Evolutionary conservation across 345 rosid genomes (phyloP).

Genomic region (Euphorbia tirucalli): DNA sequence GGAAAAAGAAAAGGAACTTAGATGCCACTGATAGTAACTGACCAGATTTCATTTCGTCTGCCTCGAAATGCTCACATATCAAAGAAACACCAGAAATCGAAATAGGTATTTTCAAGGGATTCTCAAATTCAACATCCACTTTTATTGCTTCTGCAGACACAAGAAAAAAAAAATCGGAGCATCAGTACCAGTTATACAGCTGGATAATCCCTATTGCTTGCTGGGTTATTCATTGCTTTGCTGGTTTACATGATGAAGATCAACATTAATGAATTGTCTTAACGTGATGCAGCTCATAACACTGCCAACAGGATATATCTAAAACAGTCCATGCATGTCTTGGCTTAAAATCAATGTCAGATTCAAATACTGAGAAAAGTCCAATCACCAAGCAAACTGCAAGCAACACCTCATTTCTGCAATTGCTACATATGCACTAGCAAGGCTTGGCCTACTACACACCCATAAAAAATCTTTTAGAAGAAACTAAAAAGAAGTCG

Average conservation of each 20-base stretch:
- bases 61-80: constrained; percentile 64
- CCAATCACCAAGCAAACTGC: neutral
- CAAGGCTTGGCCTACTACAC: too few relatives aligned
- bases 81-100: constrained; percentile 67
- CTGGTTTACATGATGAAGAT: neutral
- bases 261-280: neutral
- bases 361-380: neutral
- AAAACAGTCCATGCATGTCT: neutral
- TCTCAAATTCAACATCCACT: constrained; percentile 71
- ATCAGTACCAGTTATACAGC: constrained; percentile 6
- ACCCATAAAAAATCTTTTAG: too few relatives aligned
- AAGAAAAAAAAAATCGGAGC: constrained; percentile 4
- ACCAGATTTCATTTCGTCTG: constrained; percentile 66
- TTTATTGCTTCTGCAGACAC: constrained; percentile 67
- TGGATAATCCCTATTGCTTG: constrained; percentile 1
- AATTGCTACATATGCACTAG: neutral
- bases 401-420: neutral
- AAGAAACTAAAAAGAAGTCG: too few relatives aligned
- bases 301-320: neutral
- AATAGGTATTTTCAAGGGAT: constrained; percentile 76
- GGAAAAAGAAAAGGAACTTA: constrained; percentile 15
- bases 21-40: constrained; percentile 30
- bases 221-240: neutral
- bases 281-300: neutral
- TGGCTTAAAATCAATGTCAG: neutral